Evolutionary conservation across 768 basidiomycete species (phyloP), one percentile per base, ranked within the genome.

Genomic region (Tylopilus balloui): DNA sequence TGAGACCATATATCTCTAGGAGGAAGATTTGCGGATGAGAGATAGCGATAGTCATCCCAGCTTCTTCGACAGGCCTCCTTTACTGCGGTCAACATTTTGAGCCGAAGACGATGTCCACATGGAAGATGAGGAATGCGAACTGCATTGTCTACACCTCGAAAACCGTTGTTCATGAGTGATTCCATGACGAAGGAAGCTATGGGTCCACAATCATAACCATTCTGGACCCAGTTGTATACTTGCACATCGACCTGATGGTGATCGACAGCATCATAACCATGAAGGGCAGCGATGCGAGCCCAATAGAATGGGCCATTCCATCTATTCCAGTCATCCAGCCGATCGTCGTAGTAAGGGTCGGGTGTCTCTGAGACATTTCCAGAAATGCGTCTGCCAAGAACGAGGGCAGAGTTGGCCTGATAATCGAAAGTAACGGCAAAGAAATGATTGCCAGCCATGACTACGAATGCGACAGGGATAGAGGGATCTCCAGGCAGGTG

Each of bases 201-300:
- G 3, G 55, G 46, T 3, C 53, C 42, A 54, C 53, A 56, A 7
- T 54, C 52, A 7, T 24, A 23, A 2, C 24, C 43, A 34, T 50
- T 45, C 17, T 42, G 36, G 1, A 4, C 6, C 27, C 47, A 46
- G 24, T 53, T 45, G 5, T 1, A 1, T 0, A 34, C 40, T 7
- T 25, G 23, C 4, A 56, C 32, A 0, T 34, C 3, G 3, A 43
- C 36, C 9, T 36, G 31, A 5, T 41, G 29, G 12, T 43, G 39
- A 2, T 42, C 35, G 17, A 36, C 40, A 23, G 25, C 8, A 24
- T 41, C 12, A 5, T 31, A 44, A 1, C 1, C 5, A 19, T 47
- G 41, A n/a, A 56, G 31, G 0, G 32, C 19, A 0, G 37, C 45
- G 0, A 53, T 21, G 4, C 1, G 10, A 0, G 1, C 25, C 43